Percentiles rank a stretch among this genome's conserved stretches.
phyloP scores from a whole-genome alignment of 345 rosid species.

The Combretum micranthum region DNA sequence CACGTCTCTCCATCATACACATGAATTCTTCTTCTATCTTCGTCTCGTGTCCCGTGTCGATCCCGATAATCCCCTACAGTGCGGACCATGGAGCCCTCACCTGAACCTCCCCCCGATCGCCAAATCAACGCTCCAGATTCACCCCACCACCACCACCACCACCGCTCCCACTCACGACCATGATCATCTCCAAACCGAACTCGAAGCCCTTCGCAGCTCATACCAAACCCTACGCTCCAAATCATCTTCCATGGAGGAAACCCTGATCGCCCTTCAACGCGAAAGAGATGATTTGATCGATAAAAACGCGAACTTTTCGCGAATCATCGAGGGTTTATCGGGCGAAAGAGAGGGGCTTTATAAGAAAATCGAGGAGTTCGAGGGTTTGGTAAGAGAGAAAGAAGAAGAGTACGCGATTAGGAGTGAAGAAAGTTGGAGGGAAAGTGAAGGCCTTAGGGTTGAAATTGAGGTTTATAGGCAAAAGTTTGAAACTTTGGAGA shows the following conservation, averaged over 20 bases:
- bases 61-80: slow-evolving; percentile 7
- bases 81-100: slow-evolving; percentile 40
- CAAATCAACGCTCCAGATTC: slow-evolving; percentile 18
- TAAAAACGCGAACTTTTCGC: slow-evolving; percentile 16
- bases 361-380: slow-evolving; percentile 17
- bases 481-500: slow-evolving; percentile 34
- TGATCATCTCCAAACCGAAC: slow-evolving; percentile 23
- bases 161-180: slow-evolving; percentile 2
- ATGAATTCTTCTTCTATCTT: background rate
- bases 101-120: slow-evolving; percentile 12
- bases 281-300: slow-evolving; percentile 37
- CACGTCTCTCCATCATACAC: background rate
- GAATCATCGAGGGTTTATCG: slow-evolving; percentile 19
- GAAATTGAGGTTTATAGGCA: slow-evolving; percentile 28
- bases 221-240: slow-evolving; percentile 20
- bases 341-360: slow-evolving; percentile 37
- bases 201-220: slow-evolving; percentile 30
- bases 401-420: slow-evolving; percentile 23
- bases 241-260: slow-evolving; percentile 29
- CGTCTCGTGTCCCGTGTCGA: background rate
- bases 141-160: background rate
- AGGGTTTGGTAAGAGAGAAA: slow-evolving; percentile 20
- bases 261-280: slow-evolving; percentile 13
- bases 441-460: slow-evolving; percentile 24
- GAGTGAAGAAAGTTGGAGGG: slow-evolving; percentile 22